A percentile compares a stretch with the other conserved stretches of the same genome.
Evolutionary conservation across 768 basidiomycete species (phyloP).

Genomic region (Mrakia hoshinonis): DNA sequence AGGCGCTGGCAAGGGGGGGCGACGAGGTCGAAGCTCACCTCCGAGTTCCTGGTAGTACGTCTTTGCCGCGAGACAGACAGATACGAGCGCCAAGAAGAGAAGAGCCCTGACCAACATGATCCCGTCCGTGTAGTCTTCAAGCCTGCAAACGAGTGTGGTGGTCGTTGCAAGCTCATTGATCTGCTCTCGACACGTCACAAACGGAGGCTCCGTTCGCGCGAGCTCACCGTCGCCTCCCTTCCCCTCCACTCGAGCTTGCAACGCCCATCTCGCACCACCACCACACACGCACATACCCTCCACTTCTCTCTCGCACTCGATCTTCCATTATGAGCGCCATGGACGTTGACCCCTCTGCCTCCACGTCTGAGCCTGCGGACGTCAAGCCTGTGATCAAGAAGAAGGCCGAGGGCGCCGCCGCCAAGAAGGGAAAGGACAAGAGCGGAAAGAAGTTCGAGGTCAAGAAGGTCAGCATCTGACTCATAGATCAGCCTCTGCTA

Average conservation of each 20-base stretch:
- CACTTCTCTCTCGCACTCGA: background rate
- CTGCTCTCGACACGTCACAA: background rate
- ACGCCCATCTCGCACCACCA: background rate
- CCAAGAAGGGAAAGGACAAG: slow-evolving; percentile 22
- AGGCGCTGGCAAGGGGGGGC: background rate
- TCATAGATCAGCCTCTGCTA: background rate
- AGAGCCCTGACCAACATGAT: background rate
- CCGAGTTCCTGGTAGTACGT: slow-evolving; percentile 31
- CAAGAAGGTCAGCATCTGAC: slow-evolving; percentile 69
- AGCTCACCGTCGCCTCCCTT: background rate
- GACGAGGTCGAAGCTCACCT: background rate
- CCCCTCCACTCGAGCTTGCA: background rate
- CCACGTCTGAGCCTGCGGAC: slow-evolving; percentile 3
- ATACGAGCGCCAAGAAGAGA: background rate
- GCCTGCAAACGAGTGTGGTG: background rate
- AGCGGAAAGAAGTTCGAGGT: slow-evolving; percentile 66
- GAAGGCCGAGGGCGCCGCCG: slow-evolving; percentile 13
- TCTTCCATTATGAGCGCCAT: slow-evolving; percentile 18
- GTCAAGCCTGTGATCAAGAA: slow-evolving; percentile 10
- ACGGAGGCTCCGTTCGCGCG: background rate
- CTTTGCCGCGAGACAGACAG: slow-evolving; percentile 8
- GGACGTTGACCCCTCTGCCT: slow-evolving; percentile 24
- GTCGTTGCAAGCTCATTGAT: background rate
- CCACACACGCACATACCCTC: background rate
- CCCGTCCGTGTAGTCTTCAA: background rate